These are phyloP conservation scores for Paraphoma sp. DNA, from an alignment of 2,329 filamentous ascomycete species.

Conservation along the genomic window DNA sequence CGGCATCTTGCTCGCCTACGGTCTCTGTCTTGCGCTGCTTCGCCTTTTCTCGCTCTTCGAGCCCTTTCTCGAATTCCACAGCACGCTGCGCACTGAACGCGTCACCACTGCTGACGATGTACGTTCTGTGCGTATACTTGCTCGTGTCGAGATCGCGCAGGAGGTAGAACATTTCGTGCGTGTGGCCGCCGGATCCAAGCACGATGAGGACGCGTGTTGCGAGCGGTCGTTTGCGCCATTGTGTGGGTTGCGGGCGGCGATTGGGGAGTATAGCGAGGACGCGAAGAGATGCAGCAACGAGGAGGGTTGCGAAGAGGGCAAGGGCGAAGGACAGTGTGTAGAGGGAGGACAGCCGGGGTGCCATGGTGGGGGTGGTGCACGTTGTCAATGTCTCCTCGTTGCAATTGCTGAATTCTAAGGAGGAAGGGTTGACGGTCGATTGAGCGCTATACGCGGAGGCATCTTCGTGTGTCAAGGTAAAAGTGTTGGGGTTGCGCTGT, in stretches of 20 bases:
- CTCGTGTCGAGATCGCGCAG: constrained; percentile 63
- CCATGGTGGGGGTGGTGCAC: constrained; percentile 18
- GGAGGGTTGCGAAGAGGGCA: constrained; percentile 40
- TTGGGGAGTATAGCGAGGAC: constrained; percentile 49
- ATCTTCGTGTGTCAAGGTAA: neutral
- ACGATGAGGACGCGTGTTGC: constrained; percentile 75
- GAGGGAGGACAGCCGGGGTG: constrained; percentile 24
- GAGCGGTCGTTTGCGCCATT: constrained; percentile 31
- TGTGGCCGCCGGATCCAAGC: constrained; percentile 92
- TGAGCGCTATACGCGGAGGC: neutral
- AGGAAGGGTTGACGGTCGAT: neutral
- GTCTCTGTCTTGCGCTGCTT: neutral
- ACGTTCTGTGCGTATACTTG: constrained; percentile 72
- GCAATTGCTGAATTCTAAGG: neutral
- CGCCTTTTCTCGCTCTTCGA: constrained; percentile 26
- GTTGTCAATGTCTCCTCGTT: too few species aligned
- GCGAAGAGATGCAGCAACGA: constrained; percentile 46
- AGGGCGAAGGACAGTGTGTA: constrained; percentile 38
- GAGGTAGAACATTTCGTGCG: constrained; percentile 91
- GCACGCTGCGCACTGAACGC: constrained; percentile 70
- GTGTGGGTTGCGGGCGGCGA: constrained; percentile 27
- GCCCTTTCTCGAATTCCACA: constrained; percentile 65
- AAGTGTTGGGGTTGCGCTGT: neutral
- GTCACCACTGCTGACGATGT: constrained; percentile 81
- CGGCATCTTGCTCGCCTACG: constrained; percentile 1